A percentile compares a stretch with the other conserved stretches of the same genome.
Evolutionary conservation across 2,329 filamentous ascomycete genomes (phyloP).

Genomic region (Verticillium nubilum): DNA sequence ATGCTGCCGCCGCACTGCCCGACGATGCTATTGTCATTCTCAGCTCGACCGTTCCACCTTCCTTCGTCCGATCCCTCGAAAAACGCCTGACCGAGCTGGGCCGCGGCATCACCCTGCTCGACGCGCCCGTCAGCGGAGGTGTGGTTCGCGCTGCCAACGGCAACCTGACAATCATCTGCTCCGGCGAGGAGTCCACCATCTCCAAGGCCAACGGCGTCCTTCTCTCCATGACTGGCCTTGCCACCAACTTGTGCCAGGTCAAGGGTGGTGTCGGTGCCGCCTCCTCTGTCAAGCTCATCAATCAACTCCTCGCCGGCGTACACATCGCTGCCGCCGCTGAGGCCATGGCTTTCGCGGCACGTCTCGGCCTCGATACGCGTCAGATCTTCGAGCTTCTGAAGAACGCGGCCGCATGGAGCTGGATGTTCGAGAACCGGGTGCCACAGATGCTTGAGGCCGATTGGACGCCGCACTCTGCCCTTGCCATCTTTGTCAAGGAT

Average conservation of each 20-base stretch:
- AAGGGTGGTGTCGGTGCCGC: conserved; percentile 45
- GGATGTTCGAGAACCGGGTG: conserved; percentile 57
- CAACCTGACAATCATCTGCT: conserved; percentile 69
- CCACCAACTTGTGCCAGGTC: conserved; percentile 35
- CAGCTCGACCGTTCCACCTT: conserved; percentile 29
- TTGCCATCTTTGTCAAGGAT: conserved; percentile 29
- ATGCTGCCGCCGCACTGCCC: conserved; percentile 19
- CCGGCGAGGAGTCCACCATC: conserved; percentile 34
- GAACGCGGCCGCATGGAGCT: conserved; percentile 46
- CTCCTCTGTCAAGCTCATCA: conserved; percentile 53
- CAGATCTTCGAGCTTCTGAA: conserved; percentile 37
- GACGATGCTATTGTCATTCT: conserved; percentile 24
- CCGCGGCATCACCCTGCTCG: conserved; percentile 22
- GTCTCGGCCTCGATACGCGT: conserved; percentile 45
- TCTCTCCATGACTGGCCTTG: conserved; percentile 23
- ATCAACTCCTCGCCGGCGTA: conserved; percentile 58
- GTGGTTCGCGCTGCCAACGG: conserved; percentile 46
- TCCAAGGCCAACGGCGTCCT: conserved; percentile 18
- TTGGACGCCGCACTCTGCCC: conserved; percentile 41
- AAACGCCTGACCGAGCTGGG: conserved; percentile 13
- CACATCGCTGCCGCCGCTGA: conserved; percentile 58
- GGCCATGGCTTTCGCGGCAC: conserved; percentile 52
- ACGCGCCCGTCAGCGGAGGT: conserved; percentile 22
- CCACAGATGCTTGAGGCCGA: conserved; percentile 41
- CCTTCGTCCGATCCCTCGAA: conserved; percentile 17